A percentile compares a stretch with the other conserved stretches of the same genome.
phyloP scores from a whole-genome alignment of 306 rosid species.

The Carpinus fangiana region DNA sequence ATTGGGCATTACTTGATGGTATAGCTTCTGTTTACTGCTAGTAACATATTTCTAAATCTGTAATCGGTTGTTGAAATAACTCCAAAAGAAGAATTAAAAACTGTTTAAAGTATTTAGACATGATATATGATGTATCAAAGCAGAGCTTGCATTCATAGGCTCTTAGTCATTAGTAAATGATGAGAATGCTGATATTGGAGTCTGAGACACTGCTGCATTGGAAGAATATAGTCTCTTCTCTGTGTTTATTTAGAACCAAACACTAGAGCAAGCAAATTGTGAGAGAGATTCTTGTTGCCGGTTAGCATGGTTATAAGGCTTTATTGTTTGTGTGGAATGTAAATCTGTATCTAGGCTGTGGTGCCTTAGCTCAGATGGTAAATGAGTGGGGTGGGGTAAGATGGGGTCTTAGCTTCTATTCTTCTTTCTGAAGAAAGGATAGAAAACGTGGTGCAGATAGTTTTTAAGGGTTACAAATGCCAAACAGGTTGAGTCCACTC shows the following conservation, averaged over 20 bases:
- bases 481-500: not conserved
- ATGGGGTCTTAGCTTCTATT: not conserved
- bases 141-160: not conserved
- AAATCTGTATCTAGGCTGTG: not conserved
- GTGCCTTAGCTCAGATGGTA: not conserved
- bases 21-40: not conserved
- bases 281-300: not conserved
- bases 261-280: not conserved
- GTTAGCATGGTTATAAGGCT: not conserved
- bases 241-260: not conserved
- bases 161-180: not conserved
- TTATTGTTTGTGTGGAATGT: not conserved
- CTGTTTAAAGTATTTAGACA: not conserved
- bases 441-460: not conserved
- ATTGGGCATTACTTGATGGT: not conserved
- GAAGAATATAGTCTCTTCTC: not conserved
- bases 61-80: not conserved
- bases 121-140: not conserved
- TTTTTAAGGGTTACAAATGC: not conserved
- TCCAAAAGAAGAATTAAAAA: not conserved
- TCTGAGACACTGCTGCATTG: not conserved
- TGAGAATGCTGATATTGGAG: constrained; percentile 2
- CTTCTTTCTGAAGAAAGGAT: not conserved
- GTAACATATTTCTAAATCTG: not conserved
- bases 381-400: not conserved